Base-by-base conservation (phyloP, 192 early-diverging fungal species). In the Backusella liffmaniae region DNA sequence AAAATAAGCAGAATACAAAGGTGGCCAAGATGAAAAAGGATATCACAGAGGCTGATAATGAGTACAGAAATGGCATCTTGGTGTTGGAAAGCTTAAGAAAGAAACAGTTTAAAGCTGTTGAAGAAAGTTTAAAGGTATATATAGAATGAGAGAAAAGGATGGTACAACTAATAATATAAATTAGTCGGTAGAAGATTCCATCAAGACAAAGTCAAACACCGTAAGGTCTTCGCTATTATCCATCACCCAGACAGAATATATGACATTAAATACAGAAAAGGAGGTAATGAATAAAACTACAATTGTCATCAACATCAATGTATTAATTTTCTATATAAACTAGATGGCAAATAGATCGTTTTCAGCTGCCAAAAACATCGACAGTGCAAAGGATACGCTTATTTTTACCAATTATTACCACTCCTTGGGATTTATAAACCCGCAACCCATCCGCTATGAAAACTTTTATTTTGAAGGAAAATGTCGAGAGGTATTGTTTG, bases 1-100 rank as follows among this genome's bases (percentile, higher is more conserved):
- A 73, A 12, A 72, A 59, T 23, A 80, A 80, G 41, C 82, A 79
- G 37, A 83, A 74, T 67, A 70, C 69, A 1, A 76, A 73, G 70
- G 72, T 73, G 39, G 82, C 82, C 66, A 83, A 83, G 69, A 49
- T 73, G 26, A 83, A 83, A 59, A 83, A 83, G 37, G 82, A 83
- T 42, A 80, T 83, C n/a, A 67, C 62, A 10, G 82, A 83, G 23
- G 53, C 73, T 32, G 82, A 79, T 76, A 73, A 42, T 46, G 73
- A 77, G 44, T 81, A 81, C 23, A 73, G 80, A 66, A 62, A 72
- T 21, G 76, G 80, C 66, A 75, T 81, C 7, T 72, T 76, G 12
- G 34, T n/a, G 0, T 41, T 81, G 67, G 80, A 81, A 32, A 42
- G 30, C 18, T 70, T 70, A 34, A 66, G 80, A 39, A 81, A 81